Percentiles rank a stretch among this genome's conserved stretches.
Evolutionary conservation across 176 grass and related monocot species (phyloP).

Genomic region (Bonia amplexicaulis): DNA sequence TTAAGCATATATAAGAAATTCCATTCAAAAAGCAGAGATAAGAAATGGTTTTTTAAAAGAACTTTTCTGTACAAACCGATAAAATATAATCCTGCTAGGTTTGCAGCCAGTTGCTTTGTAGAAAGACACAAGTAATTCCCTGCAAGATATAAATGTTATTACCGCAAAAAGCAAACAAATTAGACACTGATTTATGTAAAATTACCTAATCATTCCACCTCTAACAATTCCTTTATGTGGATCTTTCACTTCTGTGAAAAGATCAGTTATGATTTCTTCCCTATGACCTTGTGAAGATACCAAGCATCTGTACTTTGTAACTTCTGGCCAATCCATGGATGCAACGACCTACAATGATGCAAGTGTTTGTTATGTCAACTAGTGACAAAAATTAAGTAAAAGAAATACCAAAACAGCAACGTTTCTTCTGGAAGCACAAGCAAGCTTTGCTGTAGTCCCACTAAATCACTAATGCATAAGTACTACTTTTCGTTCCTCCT

Average conservation of each 20-base stretch:
- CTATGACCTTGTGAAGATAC: constrained; percentile 67
- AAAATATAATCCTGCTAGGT: constrained; percentile 78
- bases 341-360: constrained; percentile 58
- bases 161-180: background rate
- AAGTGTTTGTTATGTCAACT: background rate
- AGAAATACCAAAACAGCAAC: background rate
- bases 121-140: constrained; percentile 67
- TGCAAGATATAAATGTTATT: constrained; percentile 25
- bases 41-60: background rate
- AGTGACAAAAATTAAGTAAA: background rate
- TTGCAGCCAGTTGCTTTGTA: constrained; percentile 34
- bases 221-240: constrained; percentile 27
- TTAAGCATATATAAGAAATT: background rate
- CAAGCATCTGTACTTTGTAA: constrained; percentile 73
- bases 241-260: constrained; percentile 54
- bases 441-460: background rate
- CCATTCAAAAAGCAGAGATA: background rate
- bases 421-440: background rate
- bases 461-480: background rate
- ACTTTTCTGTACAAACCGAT: constrained; percentile 28
- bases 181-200: background rate
- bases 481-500: background rate
- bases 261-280: constrained; percentile 63
- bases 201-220: constrained; percentile 80
- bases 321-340: constrained; percentile 86